phyloP scores from a whole-genome alignment of 2,329 filamentous ascomycete species.

The Fusarium heterosporum region DNA sequence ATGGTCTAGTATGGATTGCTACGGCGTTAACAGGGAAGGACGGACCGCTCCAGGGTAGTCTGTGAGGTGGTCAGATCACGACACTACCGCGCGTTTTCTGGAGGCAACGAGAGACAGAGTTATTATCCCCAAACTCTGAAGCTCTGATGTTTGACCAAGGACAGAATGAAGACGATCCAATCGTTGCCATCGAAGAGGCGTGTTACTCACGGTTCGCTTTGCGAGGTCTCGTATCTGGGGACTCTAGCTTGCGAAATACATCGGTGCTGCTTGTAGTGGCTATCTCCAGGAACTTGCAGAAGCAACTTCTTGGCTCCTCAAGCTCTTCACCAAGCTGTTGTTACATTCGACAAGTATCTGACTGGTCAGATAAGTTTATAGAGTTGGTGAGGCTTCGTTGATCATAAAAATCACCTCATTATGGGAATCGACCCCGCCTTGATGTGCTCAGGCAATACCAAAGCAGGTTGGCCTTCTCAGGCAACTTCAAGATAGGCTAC shows the following conservation, averaged over 20 bases:
- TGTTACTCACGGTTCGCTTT: neutral
- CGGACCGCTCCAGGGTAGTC: no score
- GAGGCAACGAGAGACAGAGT: no score
- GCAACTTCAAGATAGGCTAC: neutral
- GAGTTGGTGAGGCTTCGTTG: neutral
- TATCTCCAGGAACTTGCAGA: neutral
- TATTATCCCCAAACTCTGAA: neutral
- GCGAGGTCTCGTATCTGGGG: neutral
- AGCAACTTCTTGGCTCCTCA: neutral
- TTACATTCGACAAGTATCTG: neutral
- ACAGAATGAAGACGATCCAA: no score
- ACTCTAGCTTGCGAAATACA: neutral
- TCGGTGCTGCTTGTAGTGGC: neutral
- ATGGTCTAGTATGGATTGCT: no score
- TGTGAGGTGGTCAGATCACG: no score
- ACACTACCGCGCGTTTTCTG: no score
- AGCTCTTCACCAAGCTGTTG: neutral
- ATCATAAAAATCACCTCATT: neutral
- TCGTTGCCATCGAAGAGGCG: neutral
- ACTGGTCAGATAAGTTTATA: slow-evolving; percentile 24
- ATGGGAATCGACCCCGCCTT: slow-evolving; percentile 23
- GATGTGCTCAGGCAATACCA: slow-evolving; percentile 2
- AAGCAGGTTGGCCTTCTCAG: slow-evolving; percentile 5
- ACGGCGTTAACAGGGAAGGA: no score
- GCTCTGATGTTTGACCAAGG: no score